Evolutionary conservation across 148 eudicot genomes (phyloP).

Genomic region (Rhododendron griersonianum): DNA sequence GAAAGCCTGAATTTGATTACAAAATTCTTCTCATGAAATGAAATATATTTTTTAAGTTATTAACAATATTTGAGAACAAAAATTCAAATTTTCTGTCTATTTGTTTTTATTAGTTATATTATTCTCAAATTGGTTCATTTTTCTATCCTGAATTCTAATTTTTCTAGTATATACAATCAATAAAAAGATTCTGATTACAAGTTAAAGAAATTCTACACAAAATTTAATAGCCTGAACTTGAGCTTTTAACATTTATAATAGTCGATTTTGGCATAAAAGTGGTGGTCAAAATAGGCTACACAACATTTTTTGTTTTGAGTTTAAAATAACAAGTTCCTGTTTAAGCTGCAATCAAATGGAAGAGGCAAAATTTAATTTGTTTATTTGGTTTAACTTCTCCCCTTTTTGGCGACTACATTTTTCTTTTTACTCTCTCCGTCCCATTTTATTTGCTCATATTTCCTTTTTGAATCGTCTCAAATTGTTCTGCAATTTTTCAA

Average conservation of each 20-base stretch:
- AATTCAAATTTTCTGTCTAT: background rate
- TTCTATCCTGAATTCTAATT: background rate
- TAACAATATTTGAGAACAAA: background rate
- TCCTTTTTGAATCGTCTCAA: too few species aligned
- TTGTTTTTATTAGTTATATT: background rate
- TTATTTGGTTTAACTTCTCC: too few species aligned
- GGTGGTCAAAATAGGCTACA: background rate
- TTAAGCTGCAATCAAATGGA: too few species aligned
- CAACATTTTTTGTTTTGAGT: too few species aligned
- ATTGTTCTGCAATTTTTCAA: too few species aligned
- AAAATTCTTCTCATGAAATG: background rate
- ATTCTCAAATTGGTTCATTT: background rate
- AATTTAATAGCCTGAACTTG: background rate
- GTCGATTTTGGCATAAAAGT: background rate
- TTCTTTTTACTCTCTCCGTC: too few species aligned
- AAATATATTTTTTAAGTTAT: background rate
- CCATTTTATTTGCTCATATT: too few species aligned
- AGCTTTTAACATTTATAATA: too few species aligned
- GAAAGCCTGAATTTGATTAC: background rate
- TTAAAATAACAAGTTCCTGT: too few species aligned
- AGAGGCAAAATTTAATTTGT: too few species aligned
- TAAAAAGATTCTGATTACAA: background rate
- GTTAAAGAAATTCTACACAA: background rate
- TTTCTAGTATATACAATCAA: background rate
- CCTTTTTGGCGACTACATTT: too few species aligned